These are phyloP conservation scores for Colletotrichum sp. DNA, from an alignment of 2,329 filamentous ascomycete species.

Conservation along the genomic window DNA sequence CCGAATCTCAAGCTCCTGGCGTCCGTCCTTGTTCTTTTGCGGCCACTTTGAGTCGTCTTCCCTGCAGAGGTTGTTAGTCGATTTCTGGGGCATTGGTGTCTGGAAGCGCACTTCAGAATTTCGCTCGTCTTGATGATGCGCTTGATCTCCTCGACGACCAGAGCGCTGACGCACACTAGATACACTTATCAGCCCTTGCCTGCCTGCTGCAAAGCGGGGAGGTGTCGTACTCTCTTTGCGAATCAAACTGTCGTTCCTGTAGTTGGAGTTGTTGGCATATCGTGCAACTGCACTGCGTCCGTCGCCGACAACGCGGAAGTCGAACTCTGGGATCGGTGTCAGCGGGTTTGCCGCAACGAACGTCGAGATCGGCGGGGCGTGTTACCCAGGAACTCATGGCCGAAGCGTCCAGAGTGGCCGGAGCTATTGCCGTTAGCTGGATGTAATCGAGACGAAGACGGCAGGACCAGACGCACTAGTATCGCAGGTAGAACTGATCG, in stretches of 20 bases:
- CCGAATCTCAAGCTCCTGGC: constrained; percentile 94
- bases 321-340: constrained; percentile 74
- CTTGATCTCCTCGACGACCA: constrained; percentile 93
- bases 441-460: accelerated
- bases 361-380: background rate
- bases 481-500: constrained; percentile 93
- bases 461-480: constrained; percentile 74
- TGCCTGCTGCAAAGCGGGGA: too few species aligned
- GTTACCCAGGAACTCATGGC: constrained; percentile 95
- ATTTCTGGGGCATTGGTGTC: constrained; percentile 27
- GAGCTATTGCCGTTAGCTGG: constrained; percentile 65
- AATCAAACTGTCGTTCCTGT: constrained; percentile 97
- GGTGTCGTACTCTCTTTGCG: constrained; percentile 91
- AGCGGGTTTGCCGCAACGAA: background rate
- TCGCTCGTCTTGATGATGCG: constrained; percentile 97
- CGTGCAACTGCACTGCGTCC: constrained; percentile 91
- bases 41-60: constrained; percentile 99
- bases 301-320: constrained; percentile 91
- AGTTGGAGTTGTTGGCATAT: constrained; percentile 99
- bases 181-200: background rate
- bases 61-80: constrained; percentile 49
- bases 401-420: constrained; percentile 95
- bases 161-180: constrained; percentile 91
- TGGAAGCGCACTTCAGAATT: constrained; percentile 80
- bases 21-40: constrained; percentile 98